Evolutionary conservation across 495 filamentous ascomycete genomes (phyloP).

Genomic region (Hypoxylon lienhwacheense): DNA sequence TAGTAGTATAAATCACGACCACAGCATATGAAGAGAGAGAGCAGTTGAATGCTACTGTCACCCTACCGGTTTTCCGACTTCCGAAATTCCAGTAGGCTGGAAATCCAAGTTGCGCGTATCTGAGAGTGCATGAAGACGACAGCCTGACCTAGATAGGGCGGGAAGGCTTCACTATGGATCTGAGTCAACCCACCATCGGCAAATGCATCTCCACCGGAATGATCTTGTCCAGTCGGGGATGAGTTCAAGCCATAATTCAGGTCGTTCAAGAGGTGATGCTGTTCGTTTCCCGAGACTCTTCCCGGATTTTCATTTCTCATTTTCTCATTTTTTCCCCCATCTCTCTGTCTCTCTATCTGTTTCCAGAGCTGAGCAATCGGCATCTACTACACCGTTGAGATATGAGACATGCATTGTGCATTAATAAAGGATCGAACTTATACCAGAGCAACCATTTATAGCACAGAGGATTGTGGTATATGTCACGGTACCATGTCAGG

Average conservation of each 20-base stretch:
- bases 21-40: slow-evolving; percentile 1
- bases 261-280: not conserved
- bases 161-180: slow-evolving; percentile 30
- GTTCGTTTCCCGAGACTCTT: too few species aligned
- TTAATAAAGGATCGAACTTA: slow-evolving; percentile 23
- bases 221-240: slow-evolving; percentile 18
- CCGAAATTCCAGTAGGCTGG: slow-evolving; percentile 28
- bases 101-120: slow-evolving; percentile 15
- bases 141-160: slow-evolving; percentile 27
- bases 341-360: slow-evolving; percentile 10
- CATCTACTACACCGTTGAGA: slow-evolving; percentile 2
- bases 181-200: slow-evolving; percentile 38
- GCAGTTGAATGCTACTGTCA: slow-evolving; percentile 3
- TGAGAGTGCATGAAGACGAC: slow-evolving; percentile 13
- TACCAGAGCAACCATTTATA: slow-evolving; percentile 7
- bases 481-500: slow-evolving; percentile 12
- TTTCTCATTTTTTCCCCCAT: slow-evolving; percentile 10
- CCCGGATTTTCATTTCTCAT: too few species aligned
- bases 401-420: slow-evolving; percentile 29
- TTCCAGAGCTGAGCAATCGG: slow-evolving; percentile 9
- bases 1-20: too few species aligned
- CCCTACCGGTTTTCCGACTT: too few species aligned
- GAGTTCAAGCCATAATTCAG: too few species aligned
- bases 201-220: slow-evolving; percentile 34
- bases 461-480: slow-evolving; percentile 15